Evolutionary conservation across 2,329 filamentous ascomycete species (phyloP), one percentile per base, ranked within the genome.

Genomic region (Neopestalotiopsis rosae): DNA sequence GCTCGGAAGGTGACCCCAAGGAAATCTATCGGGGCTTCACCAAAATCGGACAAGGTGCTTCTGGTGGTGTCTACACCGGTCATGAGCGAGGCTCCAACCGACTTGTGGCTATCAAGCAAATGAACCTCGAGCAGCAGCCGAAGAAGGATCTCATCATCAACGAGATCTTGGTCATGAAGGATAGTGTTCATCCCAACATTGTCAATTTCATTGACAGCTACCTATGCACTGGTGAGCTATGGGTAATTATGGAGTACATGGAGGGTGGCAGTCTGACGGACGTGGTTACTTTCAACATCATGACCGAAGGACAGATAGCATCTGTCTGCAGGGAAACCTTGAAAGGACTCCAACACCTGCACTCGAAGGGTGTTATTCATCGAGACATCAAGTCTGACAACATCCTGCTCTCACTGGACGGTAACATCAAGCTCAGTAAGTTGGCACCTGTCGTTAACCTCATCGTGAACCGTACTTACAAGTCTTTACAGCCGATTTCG

Each of bases 241-340:
- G 96, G 96, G 96, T 99, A 1, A 94, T 98, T 42, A 99, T 99
- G 96, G 96, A 99, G 82, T 99, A 95, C 77, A 99, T 99, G 96
- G 95, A 99, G 81, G 96, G 96, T 69, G 96, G 96, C 71, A 98
- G 94, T 81, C 85, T 99, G 79, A 99, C 96, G 12, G 96, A 99
- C 81, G 96, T 99, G 67, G 96, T 99, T 68, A 99, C 96, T 3
- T 98, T 97, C 83, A 98, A 98, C 82, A 97, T 98, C 77, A 98
- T 99, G 96, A 95, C 92, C 7, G 96, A 99, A 81, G 94, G 94
- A 2, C 96, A 98, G 82, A 98, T 99, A 77, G 95, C 96, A 10
- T 94, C 95, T 2, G 95, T 99, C 24, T 98, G 95, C 82, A 88
- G 94, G 76, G 96, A 99, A 87, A 97, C 94, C 28, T 84, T 98